Evolutionary conservation across 805 yeast species (phyloP).

Genomic region (Saturnispora bothae): DNA sequence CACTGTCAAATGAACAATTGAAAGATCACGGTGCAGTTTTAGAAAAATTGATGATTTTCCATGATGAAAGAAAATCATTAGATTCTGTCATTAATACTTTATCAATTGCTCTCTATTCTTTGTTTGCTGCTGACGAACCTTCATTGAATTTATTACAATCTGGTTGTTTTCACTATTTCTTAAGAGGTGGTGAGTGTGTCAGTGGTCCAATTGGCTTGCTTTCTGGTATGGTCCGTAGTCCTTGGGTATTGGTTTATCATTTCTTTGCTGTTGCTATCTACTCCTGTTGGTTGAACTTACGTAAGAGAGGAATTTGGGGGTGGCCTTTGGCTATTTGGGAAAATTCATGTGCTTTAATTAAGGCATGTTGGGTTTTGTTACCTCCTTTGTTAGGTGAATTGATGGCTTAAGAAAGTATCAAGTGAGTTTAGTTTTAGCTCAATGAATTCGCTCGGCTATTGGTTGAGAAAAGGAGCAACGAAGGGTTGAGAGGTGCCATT

Average conservation of each 20-base stretch:
- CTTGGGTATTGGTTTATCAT: constrained; percentile 66
- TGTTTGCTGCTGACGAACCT: constrained; percentile 77
- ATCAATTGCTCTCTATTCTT: constrained; percentile 78
- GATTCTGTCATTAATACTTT: constrained; percentile 83
- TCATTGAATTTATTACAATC: constrained; percentile 60
- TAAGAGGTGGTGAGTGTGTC: constrained; percentile 73
- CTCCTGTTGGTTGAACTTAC: constrained; percentile 60
- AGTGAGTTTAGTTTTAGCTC: too few relatives aligned
- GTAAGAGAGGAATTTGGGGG: constrained; percentile 51
- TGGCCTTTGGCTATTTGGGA: constrained; percentile 66
- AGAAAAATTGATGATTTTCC: constrained; percentile 55
- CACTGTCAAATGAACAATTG: constrained; percentile 43
- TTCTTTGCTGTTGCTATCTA: constrained; percentile 88
- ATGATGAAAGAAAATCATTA: constrained; percentile 62
- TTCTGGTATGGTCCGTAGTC: constrained; percentile 71
- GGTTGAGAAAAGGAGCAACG: too few relatives aligned
- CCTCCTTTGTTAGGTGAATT: constrained; percentile 45
- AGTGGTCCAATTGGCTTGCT: constrained; percentile 73
- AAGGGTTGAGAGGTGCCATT: too few relatives aligned
- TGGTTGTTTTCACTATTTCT: constrained; percentile 85
- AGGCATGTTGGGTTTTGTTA: constrained; percentile 70
- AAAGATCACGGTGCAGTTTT: constrained; percentile 46
- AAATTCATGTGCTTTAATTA: constrained; percentile 53
- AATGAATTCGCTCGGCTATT: too few relatives aligned
- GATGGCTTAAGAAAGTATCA: constrained; percentile 6